Evolutionary conservation across 176 grass and related monocot genomes (phyloP).

Genomic region (Hordeum marinum): DNA sequence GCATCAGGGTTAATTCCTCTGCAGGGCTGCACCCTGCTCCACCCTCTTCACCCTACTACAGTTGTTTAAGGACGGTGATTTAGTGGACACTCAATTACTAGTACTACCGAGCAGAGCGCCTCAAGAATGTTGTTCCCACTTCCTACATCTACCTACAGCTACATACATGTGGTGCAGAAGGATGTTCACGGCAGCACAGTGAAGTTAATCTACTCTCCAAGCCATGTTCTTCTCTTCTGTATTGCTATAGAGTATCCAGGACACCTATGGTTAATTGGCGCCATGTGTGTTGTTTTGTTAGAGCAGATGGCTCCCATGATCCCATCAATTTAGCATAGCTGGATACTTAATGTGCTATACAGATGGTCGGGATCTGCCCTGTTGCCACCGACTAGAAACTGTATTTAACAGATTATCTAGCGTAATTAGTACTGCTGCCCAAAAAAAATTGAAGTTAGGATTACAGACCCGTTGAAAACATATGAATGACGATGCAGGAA

Average conservation of each 20-base stretch:
- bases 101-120: not conserved
- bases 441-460: no score
- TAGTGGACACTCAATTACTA: not conserved
- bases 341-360: not conserved
- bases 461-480: no score
- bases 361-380: not conserved
- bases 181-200: no score
- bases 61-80: not conserved
- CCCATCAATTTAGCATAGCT: not conserved
- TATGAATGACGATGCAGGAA: no score
- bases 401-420: no score
- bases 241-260: not conserved
- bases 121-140: slow-evolving; percentile 22
- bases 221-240: no score
- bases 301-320: slow-evolving; percentile 24
- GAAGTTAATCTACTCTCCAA: no score
- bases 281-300: not conserved
- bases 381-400: not conserved
- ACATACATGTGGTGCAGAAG: no score
- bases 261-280: not conserved
- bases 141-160: not conserved
- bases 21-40: not conserved
- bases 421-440: no score
- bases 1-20: no score
- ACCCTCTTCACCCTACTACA: no score